Evolutionary conservation across 176 grass and related monocot species (phyloP).

Genomic region (Paspalum notatum): DNA sequence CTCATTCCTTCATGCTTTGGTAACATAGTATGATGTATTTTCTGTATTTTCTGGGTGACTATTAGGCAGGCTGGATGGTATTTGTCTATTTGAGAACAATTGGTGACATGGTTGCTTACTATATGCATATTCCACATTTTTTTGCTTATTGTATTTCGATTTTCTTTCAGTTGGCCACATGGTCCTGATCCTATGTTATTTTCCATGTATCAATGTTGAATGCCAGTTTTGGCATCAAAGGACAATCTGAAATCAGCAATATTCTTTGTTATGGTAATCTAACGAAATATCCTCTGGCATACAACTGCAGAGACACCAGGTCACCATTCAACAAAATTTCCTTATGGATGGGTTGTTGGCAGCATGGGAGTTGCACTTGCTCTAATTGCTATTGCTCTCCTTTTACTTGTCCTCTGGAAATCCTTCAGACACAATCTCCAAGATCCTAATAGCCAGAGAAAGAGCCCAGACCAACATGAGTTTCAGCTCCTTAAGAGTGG

Average conservation of each 20-base stretch:
- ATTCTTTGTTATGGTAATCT: constrained; percentile 35
- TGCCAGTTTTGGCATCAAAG: not conserved
- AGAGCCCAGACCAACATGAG: constrained; percentile 73
- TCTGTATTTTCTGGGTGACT: not conserved
- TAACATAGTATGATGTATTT: constrained; percentile 17
- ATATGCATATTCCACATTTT: not conserved
- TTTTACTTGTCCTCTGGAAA: constrained; percentile 66
- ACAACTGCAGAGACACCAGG: constrained; percentile 57
- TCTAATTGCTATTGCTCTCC: constrained; percentile 75
- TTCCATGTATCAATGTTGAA: not conserved
- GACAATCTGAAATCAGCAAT: not conserved
- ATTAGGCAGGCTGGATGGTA: constrained; percentile 7
- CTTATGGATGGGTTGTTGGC: constrained; percentile 95
- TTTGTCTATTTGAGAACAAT: not conserved
- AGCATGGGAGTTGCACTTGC: constrained; percentile 85
- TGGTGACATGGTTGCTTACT: constrained; percentile 13
- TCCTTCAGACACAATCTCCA: constrained; percentile 50
- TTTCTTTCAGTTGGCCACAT: not conserved
- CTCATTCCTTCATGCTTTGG: not conserved
- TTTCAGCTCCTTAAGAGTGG: constrained; percentile 90
- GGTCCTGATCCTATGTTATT: not conserved
- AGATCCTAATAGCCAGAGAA: constrained; percentile 55
- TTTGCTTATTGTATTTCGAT: constrained; percentile 11
- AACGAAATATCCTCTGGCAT: constrained; percentile 29
- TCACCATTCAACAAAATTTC: constrained; percentile 69